A percentile compares a stretch with the other conserved stretches of the same genome.
Conservation (phyloP, 208 protist species). For the Blastocrithidia nonstop region DNA sequence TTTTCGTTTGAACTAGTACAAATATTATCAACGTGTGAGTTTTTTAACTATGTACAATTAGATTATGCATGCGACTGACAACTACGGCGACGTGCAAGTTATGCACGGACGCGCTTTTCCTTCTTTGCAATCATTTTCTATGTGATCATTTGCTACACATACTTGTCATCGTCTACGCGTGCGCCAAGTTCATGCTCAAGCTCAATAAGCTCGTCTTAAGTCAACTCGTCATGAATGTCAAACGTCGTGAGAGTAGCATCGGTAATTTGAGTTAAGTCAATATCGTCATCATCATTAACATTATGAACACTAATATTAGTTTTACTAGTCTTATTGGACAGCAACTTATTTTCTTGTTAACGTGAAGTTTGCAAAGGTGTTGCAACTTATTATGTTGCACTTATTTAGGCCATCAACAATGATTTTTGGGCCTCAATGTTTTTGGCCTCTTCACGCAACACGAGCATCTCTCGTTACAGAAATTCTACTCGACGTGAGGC, state of each 20-base stretch:
- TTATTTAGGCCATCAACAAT: conserved; percentile 22
- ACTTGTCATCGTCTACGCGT: conserved; percentile 45
- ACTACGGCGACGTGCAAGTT: conserved; percentile 2
- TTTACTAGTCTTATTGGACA: neutral
- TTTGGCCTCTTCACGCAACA: conserved; percentile 42
- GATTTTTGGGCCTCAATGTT: conserved; percentile 21
- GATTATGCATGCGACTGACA: too few relatives aligned
- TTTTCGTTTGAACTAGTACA: too few relatives aligned
- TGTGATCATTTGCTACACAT: conserved; percentile 63
- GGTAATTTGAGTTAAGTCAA: conserved; percentile 3
- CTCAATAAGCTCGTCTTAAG: conserved; percentile 62
- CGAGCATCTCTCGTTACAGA: conserved; percentile 39
- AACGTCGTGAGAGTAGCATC: conserved; percentile 32
- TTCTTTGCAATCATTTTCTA: conserved; percentile 74
- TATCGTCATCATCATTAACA: neutral
- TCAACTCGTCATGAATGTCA: conserved; percentile 62
- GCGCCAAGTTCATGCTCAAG: conserved; percentile 59
- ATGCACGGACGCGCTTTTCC: conserved; percentile 35
- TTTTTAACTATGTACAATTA: too few relatives aligned
- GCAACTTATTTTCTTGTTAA: neutral
- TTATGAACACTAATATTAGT: neutral
- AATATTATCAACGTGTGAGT: too few relatives aligned
- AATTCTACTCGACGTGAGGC: conserved; percentile 45
- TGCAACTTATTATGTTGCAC: neutral
- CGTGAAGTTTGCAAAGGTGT: neutral